Evolutionary conservation across 2,329 filamentous ascomycete genomes (phyloP), one percentile per base, ranked within the genome.

Genomic region (Chalara sp.): DNA sequence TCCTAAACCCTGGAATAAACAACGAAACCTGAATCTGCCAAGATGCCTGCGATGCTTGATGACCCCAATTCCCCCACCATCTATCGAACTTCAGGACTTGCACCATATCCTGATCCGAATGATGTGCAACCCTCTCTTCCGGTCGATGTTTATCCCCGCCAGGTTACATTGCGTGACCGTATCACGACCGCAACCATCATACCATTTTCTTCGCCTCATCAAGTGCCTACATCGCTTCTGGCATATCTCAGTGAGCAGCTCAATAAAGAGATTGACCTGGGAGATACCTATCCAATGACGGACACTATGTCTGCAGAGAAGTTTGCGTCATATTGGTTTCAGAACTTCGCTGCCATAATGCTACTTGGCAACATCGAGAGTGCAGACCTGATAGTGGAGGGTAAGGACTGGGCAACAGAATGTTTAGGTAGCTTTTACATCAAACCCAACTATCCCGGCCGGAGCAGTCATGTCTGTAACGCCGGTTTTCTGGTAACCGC

Each of bases 381-480:
- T 44, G 67, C 71, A 33, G 70, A 76, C 43, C 78, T 67, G 69
- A 69, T 76, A 66, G 51, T 63, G 7, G 70, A 69, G 32, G 74
- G 72, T 11, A 71, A 69, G 32, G 79, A 86, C 59, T 89, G 85
- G 85, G 72, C 75, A 46, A 79, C 78, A 56, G 70, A 80, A 53
- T 87, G 84, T 60, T 65, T 88, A 43, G 84, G 84, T 33, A 86
- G 81, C 62, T 87, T 86, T 63, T 86, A 86, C 63, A 79, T 87
- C 68, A 85, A 86, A 64, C 84, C 84, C 3, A 87, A 87, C 59
- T 88, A 87, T 62, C 84, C 84, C 1, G 84, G 84, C n/a, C 72
- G 84, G 47, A 85, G 81, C 61, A 86, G 81, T 61, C 84, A 89
- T 70, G 77, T 88, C 47, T 87, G 84, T 67, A 88, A 86, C 63